Base-by-base conservation (phyloP, 2,329 filamentous ascomycete genomes). In the Claviceps digitariae region DNA sequence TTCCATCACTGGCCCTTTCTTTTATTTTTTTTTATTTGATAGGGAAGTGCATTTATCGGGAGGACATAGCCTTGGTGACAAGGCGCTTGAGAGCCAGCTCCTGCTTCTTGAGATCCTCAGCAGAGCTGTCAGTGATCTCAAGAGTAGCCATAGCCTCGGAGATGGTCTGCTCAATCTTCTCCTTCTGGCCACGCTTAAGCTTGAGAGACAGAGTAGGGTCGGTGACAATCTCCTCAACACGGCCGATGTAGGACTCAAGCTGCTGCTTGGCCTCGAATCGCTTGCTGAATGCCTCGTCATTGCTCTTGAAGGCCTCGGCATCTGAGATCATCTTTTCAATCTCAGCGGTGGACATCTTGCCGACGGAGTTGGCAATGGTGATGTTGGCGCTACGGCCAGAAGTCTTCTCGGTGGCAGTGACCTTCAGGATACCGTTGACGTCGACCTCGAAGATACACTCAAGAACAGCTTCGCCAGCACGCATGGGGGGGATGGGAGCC, bases 381-480 rank as follows among this genome's bases (percentile, higher is more conserved):
- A 98, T 98, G 84, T 98, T 98, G 75, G 93, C 93, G 68, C 81
- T 93, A 72, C 93, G 90, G 67, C 93, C 93, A 36, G 93, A 95
- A 63, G 89, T 91, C 84, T 98, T 98, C 83, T 98, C 93, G 48
- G 91, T 96, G 62, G 93, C 93, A 59, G 91, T 97, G 67, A 97
- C 93, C 84, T 98, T 98, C 62, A 98, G 85, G 72, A 96, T 95
- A 85, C 93, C 93, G 80, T 98, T 98, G 81, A 96, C 93, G 64
- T 98, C 93, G 68, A 98, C 93, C 78, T 98, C 93, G 75, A 98
- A 97, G 72, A 97, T 90, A 63, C 91, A 87, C 77, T 98, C 93
- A 47, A 98, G 86, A 61, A 95, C 90, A 63, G 93, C 87, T 70
- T 98, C 93, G 71, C 93, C 91, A 67, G 93, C 91, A 67, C 84